Conservation (phyloP, 1,284 basidiomycete genomes). For the Rhodotorula sp. region DNA sequence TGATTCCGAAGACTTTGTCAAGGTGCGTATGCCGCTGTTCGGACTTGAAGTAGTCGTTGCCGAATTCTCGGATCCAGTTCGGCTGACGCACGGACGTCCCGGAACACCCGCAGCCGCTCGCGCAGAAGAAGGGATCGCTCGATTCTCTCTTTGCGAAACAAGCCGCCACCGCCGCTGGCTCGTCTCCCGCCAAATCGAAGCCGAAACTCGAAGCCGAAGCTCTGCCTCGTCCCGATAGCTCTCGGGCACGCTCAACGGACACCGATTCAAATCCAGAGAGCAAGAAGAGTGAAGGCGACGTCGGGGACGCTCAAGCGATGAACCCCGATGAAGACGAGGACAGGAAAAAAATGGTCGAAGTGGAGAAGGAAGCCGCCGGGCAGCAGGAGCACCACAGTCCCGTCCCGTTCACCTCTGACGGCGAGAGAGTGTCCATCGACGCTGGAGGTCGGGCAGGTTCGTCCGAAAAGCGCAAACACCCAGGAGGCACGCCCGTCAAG, state of each 20-base stretch:
- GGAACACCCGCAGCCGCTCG: slow-evolving; percentile 13
- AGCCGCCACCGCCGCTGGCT: not conserved
- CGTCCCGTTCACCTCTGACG: not conserved
- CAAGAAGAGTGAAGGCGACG: not conserved
- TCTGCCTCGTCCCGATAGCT: not conserved
- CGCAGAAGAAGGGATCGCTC: slow-evolving; percentile 26
- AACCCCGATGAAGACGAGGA: slow-evolving; percentile 24
- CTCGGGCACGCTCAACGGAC: too few species aligned
- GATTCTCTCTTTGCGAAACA: slow-evolving; percentile 29
- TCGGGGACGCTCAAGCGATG: slow-evolving; percentile 6
- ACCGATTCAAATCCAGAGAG: not conserved
- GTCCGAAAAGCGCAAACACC: not conserved
- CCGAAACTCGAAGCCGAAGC: too few species aligned
- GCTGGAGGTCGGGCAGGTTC: too few species aligned
- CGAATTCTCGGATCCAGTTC: too few species aligned
- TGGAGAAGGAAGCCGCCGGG: not conserved
- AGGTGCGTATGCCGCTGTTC: slow-evolving; percentile 18
- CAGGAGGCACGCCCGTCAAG: not conserved
- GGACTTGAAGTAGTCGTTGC: not conserved
- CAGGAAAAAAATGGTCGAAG: not conserved
- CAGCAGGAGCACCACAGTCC: not conserved
- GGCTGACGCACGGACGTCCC: too few species aligned
- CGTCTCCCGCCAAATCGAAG: not conserved
- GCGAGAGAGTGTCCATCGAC: too few species aligned
- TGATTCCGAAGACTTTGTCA: slow-evolving; percentile 74